These are phyloP conservation scores for Neurospora sp. DNA, from an alignment of 495 filamentous ascomycete genomes.

Conservation along the genomic window DNA sequence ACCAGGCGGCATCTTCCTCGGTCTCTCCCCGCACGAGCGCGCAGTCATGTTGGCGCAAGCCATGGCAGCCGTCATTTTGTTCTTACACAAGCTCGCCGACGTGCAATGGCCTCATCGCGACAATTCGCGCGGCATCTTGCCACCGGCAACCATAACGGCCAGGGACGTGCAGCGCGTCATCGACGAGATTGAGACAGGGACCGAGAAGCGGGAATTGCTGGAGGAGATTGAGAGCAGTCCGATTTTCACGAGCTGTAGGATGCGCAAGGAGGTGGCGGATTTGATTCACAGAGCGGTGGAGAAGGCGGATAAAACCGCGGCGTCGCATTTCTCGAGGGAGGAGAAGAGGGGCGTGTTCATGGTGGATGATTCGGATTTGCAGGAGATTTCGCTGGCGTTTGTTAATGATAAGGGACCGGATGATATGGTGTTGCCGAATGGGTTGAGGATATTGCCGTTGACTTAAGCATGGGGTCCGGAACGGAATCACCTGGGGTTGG, in stretches of 20 bases:
- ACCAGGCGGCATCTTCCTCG: constrained; percentile 5
- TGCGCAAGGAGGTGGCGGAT: constrained; percentile 12
- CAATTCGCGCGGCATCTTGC: not conserved
- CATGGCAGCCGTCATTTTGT: constrained; percentile 13
- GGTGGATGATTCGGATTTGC: constrained; percentile 14
- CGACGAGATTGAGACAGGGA: constrained; percentile 3
- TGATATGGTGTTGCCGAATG: constrained; percentile 19
- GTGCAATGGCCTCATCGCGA: constrained; percentile 16
- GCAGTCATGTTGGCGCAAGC: constrained; percentile 18
- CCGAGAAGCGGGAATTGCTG: constrained; percentile 9
- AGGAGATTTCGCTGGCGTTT: constrained; percentile 20
- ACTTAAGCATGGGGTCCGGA: too few relatives aligned
- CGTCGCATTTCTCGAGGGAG: not conserved
- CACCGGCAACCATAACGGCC: not conserved
- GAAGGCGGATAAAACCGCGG: constrained; percentile 4
- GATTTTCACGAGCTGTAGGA: constrained; percentile 16
- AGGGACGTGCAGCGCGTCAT: constrained; percentile 8
- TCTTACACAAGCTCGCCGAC: constrained; percentile 20
- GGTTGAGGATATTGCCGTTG: constrained; percentile 19
- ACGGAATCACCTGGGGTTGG: too few relatives aligned
- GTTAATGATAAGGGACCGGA: constrained; percentile 18
- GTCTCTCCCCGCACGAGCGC: constrained; percentile 22
- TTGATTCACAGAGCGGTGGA: constrained; percentile 15
- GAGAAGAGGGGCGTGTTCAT: constrained; percentile 1
- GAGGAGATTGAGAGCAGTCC: constrained; percentile 14